Base-by-base conservation (phyloP, 805 yeast species). In the Babjeviella inositovora region DNA sequence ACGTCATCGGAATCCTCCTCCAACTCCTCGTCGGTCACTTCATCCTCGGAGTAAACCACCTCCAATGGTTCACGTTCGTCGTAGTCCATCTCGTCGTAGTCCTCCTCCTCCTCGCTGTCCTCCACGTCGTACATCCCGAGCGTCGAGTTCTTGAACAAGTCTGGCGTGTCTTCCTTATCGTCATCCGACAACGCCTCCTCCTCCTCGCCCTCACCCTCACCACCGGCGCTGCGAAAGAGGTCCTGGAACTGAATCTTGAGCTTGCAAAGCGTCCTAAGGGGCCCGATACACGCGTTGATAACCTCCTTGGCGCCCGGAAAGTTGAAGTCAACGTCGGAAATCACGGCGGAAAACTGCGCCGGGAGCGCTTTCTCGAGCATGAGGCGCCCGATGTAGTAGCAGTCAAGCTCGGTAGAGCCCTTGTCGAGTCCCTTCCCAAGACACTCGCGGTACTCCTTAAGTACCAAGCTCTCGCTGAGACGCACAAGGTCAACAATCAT, bases 51-150 rank as follows among this genome's bases (percentile, higher is more conserved):
- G 27, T 54, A 56, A 7, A 52, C 55, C 5, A 56, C 70, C 17
- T 49, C 57, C n/a, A n/a, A n/a, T n/a, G n/a, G n/a, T n/a, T n/a
- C n/a, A n/a, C 22, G 48, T n/a, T 39, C 50, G 10, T 45, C 50
- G 21, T 38, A 46, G 13, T 58, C 66, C 13, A 55, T 61, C 19
- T 59, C 70, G 13, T 54, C 65, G n/a, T 55, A 67, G 6, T 63
- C 72, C 8, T 66, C 75, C 16, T 70, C 76, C 20, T 66, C 65
- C 31, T 69, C 75, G 17, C 65, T 61, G 24, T 74, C 90, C 16
- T 62, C 79, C 18, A 79, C 72, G 35, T 87, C 96, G 41, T 76
- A 87, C 92, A 87, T 85, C 2, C 95, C 96, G 19, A 87, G 55
- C 0, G 96, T 80, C 0, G 96, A 85, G 41, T 90, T 85, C 18